Base-by-base conservation (phyloP, 2,329 filamentous ascomycete genomes). In the Phyllosticta citriasiana region DNA sequence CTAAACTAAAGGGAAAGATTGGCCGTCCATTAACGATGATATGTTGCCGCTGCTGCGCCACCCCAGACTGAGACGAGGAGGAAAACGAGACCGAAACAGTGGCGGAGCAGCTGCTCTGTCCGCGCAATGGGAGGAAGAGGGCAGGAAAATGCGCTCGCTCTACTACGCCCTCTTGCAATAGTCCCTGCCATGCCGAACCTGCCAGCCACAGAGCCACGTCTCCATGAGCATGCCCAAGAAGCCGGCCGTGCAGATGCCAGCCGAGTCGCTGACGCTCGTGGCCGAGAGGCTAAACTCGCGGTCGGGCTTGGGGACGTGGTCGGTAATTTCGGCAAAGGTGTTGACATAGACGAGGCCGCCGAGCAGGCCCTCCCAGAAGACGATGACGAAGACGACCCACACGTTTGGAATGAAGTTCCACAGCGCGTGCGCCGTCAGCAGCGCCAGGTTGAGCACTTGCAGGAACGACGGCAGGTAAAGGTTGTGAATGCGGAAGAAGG, bases 321-420 rank as follows among this genome's bases (percentile, higher is more conserved):
- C 91, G 72, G 91, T 88, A 64, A 99, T 97, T 71, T 95, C 89
- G 0, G 92, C 91, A 74, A 97, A 99, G 0, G 92, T 96, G 69
- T 93, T 96, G 63, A 97, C 92, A 68, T 99, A 99, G 0, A 97
- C 94, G 3, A 91, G 80, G 0, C 94, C 94, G 0, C 94, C 94
- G 0, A 99, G 78, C 12, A 97, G 74, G 0, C 94, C 94, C 72
- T 97, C 94, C 93, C 93, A 97, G 70, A 97, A 94, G 22, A 97
- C 80, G 63, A 97, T 78, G 24, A 83, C 63, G 69, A 96, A 97
- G 1, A 97, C 79, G n/a, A 96, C 68, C 71, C 91, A 97, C 25
- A 97, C 88, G 26, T 79, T 89, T 0, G 93, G 92, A 16, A 97
- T 83, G 70, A 94, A 95, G 70, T 88, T 81, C 70, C 87, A 85